phyloP scores from a whole-genome alignment of 345 rosid genomes.

The Noccaea bulbosa region DNA sequence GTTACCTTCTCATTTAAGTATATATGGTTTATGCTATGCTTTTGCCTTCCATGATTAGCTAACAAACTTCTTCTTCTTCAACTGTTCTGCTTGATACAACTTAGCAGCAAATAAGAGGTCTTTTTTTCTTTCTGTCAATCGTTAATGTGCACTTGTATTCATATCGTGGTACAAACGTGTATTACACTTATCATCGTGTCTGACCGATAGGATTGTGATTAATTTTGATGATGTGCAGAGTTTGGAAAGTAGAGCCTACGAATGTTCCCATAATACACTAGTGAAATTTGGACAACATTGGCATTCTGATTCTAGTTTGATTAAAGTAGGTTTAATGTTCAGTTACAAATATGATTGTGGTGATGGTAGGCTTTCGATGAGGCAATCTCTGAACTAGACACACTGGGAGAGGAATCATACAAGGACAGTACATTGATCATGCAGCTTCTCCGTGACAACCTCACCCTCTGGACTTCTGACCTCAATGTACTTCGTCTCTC shows the following conservation, averaged over 20 bases:
- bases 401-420: conserved; percentile 97
- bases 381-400: conserved; percentile 94
- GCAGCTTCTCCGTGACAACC: conserved; percentile 96
- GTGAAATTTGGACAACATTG: neutral
- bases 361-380: conserved; percentile 62
- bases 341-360: neutral
- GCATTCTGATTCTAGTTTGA: neutral
- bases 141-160: too few species aligned
- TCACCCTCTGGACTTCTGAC: conserved; percentile 99
- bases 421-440: conserved; percentile 97
- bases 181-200: neutral
- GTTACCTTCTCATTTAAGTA: neutral
- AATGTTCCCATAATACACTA: neutral
- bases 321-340: neutral
- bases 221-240: neutral
- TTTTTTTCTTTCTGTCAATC: neutral
- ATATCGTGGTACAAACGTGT: neutral
- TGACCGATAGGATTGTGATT: neutral
- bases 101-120: too few species aligned
- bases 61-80: neutral
- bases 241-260: neutral
- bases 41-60: neutral
- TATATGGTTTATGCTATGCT: neutral
- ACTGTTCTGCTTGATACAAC: conserved; percentile 10
- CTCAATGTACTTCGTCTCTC: conserved; percentile 54